Evolutionary conservation across 495 filamentous ascomycete genomes (phyloP), one percentile per base, ranked within the genome.

Genomic region (Cercophora newfieldiana): DNA sequence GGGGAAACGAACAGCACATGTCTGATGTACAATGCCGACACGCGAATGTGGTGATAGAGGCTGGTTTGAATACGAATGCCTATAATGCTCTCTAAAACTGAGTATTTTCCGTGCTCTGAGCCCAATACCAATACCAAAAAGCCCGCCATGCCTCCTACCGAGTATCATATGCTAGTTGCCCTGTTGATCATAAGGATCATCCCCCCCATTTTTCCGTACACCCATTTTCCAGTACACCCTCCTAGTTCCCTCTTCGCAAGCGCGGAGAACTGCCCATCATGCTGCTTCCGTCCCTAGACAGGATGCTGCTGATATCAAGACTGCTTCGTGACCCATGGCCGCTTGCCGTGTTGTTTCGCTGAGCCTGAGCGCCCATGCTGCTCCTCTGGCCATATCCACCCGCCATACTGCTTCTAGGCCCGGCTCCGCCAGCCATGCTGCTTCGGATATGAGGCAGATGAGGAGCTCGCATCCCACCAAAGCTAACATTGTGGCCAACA

Each of bases 221-320:
- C 18, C 28, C 55, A n/a, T 25, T 24, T 3, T 28, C 53, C 37
- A 28, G 28, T 24, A 29, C 22, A 7, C 1, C 2, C 19, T 2
- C 1, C 30, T 60, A 64, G 18, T n/a, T 33, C 26, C 66, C 14
- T 37, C 76, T 70, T 49, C 67, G 70, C 6, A 78, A 53, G 0
- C 75, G 71, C 49, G 83, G 82, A 68, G 83, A 85, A 49, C 79
- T 82, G 18, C 72, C 79, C 21, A 81, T 65, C 33, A 79, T 69
- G 59, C 81, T 85, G 72, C 82, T 85, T 16, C 75, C 83, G 44
- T 82, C 77, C 33, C 73, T 67, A 3, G 82, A 84, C 50, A 84
- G 68, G 49, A 86, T 71, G 48, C 80, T 78, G 50, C 78, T 80
- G 53, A 86, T 73, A 66, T 85, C 83, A 21, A 86, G 68, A 62